These are phyloP conservation scores for Fraxinus angustifolia DNA, from an alignment of 305 asterid genomes.

Conservation along the genomic window DNA sequence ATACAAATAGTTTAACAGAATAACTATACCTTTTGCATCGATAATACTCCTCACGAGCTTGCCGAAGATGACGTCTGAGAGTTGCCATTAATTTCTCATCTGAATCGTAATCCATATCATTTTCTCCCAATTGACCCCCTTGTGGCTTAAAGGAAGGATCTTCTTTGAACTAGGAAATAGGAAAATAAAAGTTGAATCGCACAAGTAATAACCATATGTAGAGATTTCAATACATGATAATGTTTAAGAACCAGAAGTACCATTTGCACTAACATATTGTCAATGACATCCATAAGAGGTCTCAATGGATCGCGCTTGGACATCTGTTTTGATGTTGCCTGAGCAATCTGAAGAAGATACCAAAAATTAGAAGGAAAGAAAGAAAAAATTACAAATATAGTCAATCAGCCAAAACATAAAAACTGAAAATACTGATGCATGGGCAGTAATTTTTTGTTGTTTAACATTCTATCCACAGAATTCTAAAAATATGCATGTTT, in stretches of 20 bases:
- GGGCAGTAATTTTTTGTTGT: not conserved
- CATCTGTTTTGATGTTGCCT: slow-evolving; percentile 98
- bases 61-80: slow-evolving; percentile 84
- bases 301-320: slow-evolving; percentile 94
- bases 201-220: slow-evolving; percentile 16
- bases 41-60: slow-evolving; percentile 92
- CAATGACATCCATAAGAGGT: slow-evolving; percentile 87
- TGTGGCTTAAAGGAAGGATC: slow-evolving; percentile 98
- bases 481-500: not conserved
- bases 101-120: slow-evolving; percentile 97
- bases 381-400: slow-evolving; percentile 13
- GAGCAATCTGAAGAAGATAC: slow-evolving; percentile 67
- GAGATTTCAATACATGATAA: slow-evolving; percentile 8
- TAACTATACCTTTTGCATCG: slow-evolving; percentile 76
- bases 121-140: slow-evolving; percentile 94
- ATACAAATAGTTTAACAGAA: slow-evolving; percentile 18
- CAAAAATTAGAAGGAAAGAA: not conserved
- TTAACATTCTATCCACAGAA: not conserved
- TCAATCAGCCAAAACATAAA: not conserved
- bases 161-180: slow-evolving; percentile 57
- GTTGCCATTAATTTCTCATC: slow-evolving; percentile 99
- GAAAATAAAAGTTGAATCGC: slow-evolving; percentile 26
- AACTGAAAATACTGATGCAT: not conserved
- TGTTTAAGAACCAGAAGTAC: slow-evolving; percentile 40
- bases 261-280: slow-evolving; percentile 86